Conservation (phyloP, 495 filamentous ascomycete genomes). For the Podospora conica region DNA sequence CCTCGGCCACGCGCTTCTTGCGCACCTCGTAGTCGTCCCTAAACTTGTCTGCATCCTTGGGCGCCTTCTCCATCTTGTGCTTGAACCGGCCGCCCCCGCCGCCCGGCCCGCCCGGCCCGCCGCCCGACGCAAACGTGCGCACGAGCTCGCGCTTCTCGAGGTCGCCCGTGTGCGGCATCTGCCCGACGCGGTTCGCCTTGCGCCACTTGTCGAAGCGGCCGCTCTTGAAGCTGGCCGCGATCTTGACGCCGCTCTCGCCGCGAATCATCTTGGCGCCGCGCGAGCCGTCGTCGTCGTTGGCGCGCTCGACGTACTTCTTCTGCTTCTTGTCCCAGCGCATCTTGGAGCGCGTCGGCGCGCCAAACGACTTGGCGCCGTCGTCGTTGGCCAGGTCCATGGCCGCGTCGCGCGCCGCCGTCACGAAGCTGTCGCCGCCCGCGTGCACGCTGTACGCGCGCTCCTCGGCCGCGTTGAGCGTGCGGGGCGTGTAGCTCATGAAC, state of each 20-base stretch:
- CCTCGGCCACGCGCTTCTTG: conserved; percentile 85
- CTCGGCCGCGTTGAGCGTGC: conserved; percentile 68
- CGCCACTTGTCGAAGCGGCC: conserved; percentile 92
- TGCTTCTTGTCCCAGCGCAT: conserved; percentile 96
- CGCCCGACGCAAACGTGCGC: conserved; percentile 61
- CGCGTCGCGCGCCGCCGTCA: conserved; percentile 70
- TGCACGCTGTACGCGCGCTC: conserved; percentile 89
- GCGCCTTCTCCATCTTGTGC: conserved; percentile 77
- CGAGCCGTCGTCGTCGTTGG: conserved; percentile 91
- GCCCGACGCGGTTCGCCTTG: conserved; percentile 70
- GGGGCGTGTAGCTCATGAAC: conserved; percentile 93
- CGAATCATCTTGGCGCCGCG: conserved; percentile 76
- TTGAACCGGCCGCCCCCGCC: conserved; percentile 50
- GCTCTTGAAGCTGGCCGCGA: conserved; percentile 84
- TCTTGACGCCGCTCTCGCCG: conserved; percentile 92
- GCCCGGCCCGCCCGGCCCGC: conserved; percentile 30
- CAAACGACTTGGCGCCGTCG: conserved; percentile 72
- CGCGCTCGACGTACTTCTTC: conserved; percentile 84
- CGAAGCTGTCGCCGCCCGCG: conserved; percentile 69
- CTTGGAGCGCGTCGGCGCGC: conserved; percentile 60
- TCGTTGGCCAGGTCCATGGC: conserved; percentile 87
- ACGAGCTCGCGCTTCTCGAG: conserved; percentile 61
- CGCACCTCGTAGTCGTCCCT: conserved; percentile 81
- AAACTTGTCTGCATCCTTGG: conserved; percentile 86
- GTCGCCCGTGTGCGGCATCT: conserved; percentile 76